These are phyloP conservation scores for Themeda triandra DNA, from an alignment of 176 grass and related monocot species.

Conservation along the genomic window DNA sequence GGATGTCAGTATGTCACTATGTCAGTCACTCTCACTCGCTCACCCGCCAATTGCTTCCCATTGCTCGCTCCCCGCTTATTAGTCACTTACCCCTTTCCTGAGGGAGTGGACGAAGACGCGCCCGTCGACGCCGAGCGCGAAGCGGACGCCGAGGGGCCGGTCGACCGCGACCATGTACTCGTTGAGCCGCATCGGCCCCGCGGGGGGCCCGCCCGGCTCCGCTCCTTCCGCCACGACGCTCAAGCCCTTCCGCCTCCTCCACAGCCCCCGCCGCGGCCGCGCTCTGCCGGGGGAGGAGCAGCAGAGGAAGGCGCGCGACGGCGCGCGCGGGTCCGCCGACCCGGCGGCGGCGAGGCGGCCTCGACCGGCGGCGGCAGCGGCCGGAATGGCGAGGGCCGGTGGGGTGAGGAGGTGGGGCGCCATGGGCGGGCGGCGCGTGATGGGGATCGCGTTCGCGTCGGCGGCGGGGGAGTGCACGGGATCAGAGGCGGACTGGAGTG, in stretches of 20 bases:
- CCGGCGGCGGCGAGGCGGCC: neutral
- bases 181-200: conserved; percentile 64
- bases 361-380: neutral
- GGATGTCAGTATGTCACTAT: neutral
- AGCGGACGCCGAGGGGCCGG: conserved; percentile 70
- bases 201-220: neutral
- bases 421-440: conserved; percentile 26
- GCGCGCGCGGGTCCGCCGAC: neutral
- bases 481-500: neutral
- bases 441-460: neutral
- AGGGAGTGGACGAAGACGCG: conserved; percentile 85
- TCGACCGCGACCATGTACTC: conserved; percentile 95
- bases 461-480: neutral
- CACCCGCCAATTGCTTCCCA: neutral
- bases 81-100: conserved; percentile 53
- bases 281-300: neutral
- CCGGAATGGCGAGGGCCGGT: neutral
- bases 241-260: neutral
- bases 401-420: conserved; percentile 10
- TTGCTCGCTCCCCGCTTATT: neutral
- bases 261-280: neutral
- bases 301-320: neutral
- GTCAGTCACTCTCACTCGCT: neutral
- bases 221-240: neutral
- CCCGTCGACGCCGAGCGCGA: conserved; percentile 74